A percentile compares a stretch with the other conserved stretches of the same genome.
Evolutionary conservation across 768 basidiomycete genomes (phyloP).

Genomic region (Tylopilus cervinicoccineus): DNA sequence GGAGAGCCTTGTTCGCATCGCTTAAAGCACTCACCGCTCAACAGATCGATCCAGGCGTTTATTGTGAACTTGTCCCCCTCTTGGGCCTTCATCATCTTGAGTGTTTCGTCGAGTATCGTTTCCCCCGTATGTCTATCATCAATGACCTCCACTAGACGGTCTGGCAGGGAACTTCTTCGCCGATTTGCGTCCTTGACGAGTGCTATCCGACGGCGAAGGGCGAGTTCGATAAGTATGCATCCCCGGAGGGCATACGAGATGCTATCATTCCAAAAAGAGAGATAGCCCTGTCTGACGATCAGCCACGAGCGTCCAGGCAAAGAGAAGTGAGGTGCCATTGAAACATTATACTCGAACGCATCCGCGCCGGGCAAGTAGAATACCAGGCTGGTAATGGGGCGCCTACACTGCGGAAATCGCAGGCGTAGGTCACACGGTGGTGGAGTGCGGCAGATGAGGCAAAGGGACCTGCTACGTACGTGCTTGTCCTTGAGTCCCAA

Average conservation of each 20-base stretch:
- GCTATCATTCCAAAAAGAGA: slow-evolving; percentile 99
- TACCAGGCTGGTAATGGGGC: not conserved
- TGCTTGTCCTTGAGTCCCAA: slow-evolving; percentile 96
- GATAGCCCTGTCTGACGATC: slow-evolving; percentile 61
- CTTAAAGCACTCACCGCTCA: slow-evolving; percentile 61
- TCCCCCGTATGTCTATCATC: slow-evolving; percentile 93
- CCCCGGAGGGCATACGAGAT: slow-evolving; percentile 99
- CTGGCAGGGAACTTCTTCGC: slow-evolving; percentile 70
- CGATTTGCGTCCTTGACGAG: slow-evolving; percentile 77
- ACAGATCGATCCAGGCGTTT: slow-evolving; percentile 91
- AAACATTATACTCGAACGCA: slow-evolving; percentile 1
- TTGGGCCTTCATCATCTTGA: slow-evolving; percentile 91
- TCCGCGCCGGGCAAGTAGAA: slow-evolving; percentile 1
- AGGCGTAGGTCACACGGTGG: slow-evolving; percentile 6
- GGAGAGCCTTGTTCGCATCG: not conserved
- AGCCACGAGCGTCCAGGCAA: slow-evolving; percentile 4
- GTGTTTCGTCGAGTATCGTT: slow-evolving; percentile 91
- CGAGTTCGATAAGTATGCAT: slow-evolving; percentile 95
- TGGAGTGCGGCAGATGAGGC: slow-evolving; percentile 3
- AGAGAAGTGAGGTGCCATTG: slow-evolving; percentile 19
- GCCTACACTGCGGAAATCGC: slow-evolving; percentile 19
- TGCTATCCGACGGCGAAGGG: slow-evolving; percentile 90
- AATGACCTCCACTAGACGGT: slow-evolving; percentile 86
- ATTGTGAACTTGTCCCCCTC: slow-evolving; percentile 55
- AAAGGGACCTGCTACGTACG: slow-evolving; percentile 41